Conservation (phyloP, 306 rosid species). For the Adenanthera pavonina region DNA sequence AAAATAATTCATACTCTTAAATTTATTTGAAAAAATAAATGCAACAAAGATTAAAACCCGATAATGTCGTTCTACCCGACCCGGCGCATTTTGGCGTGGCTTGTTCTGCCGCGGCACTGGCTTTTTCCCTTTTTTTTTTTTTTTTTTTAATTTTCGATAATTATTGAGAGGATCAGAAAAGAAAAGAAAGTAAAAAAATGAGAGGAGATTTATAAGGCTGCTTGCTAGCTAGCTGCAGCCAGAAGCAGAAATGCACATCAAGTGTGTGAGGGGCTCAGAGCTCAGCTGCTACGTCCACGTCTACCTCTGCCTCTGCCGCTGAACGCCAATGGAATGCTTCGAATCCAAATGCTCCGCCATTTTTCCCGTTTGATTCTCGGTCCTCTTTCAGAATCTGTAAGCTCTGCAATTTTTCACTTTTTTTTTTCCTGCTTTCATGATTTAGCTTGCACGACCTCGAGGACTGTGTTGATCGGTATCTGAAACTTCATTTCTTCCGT, state of each 20-base stretch:
- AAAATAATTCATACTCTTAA: too few species aligned
- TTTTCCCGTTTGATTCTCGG: slow-evolving; percentile 3
- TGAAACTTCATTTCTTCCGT: not conserved
- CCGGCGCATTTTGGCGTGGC: not conserved
- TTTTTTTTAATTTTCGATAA: not conserved
- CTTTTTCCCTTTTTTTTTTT: too few species aligned
- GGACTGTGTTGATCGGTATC: slow-evolving; percentile 43
- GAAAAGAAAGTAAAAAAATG: not conserved
- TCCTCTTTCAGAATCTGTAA: not conserved
- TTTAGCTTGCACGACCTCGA: slow-evolving; percentile 47
- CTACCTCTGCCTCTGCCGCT: not conserved
- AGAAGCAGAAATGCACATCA: slow-evolving; percentile 22
- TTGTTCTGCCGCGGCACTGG: not conserved
- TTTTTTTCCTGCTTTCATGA: slow-evolving; percentile 45
- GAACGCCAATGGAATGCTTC: slow-evolving; percentile 3
- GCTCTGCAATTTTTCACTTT: not conserved
- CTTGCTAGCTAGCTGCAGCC: not conserved
- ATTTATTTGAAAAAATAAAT: too few species aligned
- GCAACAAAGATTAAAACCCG: too few species aligned
- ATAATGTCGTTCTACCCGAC: not conserved
- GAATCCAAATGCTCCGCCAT: slow-evolving; percentile 16
- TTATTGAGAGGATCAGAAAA: not conserved
- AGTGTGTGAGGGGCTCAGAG: not conserved
- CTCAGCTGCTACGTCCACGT: slow-evolving; percentile 2
- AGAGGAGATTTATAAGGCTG: not conserved